A percentile compares a stretch with the other conserved stretches of the same genome.
These are phyloP conservation scores for Coprinopsis cinerea DNA, from an alignment of 768 basidiomycete species.

Conservation along the genomic window DNA sequence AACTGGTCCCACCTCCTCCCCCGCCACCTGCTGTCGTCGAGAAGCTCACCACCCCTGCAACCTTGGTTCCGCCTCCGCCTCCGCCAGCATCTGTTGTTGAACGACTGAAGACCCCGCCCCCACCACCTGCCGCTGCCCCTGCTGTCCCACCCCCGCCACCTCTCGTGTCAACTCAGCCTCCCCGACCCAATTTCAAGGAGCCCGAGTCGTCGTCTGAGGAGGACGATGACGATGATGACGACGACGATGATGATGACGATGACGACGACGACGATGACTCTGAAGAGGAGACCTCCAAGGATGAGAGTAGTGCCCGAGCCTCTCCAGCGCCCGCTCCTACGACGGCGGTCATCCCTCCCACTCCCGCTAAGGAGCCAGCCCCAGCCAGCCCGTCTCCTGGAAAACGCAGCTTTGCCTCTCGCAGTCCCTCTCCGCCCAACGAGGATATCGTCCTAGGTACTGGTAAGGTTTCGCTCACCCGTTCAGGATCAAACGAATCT, in stretches of 20 bases:
- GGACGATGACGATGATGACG: slow-evolving; percentile 13
- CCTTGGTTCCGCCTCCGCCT: slow-evolving; percentile 21
- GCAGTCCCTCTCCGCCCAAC: slow-evolving; percentile 32
- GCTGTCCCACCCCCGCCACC: slow-evolving; percentile 20
- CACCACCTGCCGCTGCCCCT: slow-evolving; percentile 22
- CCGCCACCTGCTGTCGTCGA: slow-evolving; percentile 28
- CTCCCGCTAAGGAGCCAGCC: slow-evolving; percentile 38
- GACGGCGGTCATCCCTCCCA: slow-evolving; percentile 47
- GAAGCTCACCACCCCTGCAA: slow-evolving; percentile 14
- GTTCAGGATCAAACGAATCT: slow-evolving; percentile 39
- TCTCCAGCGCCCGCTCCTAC: slow-evolving; percentile 28
- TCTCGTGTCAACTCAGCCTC: not conserved
- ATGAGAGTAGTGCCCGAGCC: not conserved
- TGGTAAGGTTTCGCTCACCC: slow-evolving; percentile 38
- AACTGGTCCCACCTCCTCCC: slow-evolving; percentile 22
- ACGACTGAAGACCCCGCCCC: slow-evolving; percentile 24
- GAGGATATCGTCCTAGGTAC: slow-evolving; percentile 30
- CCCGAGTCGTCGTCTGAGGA: slow-evolving; percentile 4
- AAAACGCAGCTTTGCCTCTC: slow-evolving; percentile 35
- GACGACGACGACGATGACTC: slow-evolving; percentile 11
- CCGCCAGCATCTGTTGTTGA: slow-evolving; percentile 22
- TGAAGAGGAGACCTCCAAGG: not conserved
- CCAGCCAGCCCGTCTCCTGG: slow-evolving; percentile 28
- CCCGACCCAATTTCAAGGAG: slow-evolving; percentile 19
- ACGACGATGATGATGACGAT: slow-evolving; percentile 10